Evolutionary conservation across 1,284 basidiomycete genomes (phyloP), one percentile per base, ranked within the genome.

Genomic region (Phellopilus nigrolimitatus): DNA sequence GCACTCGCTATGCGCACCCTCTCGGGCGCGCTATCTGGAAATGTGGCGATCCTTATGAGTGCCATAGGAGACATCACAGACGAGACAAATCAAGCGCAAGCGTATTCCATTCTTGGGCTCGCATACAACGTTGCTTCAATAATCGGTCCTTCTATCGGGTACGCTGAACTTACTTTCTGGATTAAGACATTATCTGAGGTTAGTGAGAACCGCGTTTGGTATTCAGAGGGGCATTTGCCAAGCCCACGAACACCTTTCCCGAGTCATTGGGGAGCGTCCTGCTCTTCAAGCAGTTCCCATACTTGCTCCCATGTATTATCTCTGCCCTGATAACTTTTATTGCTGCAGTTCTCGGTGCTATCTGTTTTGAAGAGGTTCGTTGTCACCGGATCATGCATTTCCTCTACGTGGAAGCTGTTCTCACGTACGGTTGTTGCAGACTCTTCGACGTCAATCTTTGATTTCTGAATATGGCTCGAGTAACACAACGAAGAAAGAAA

Each of bases 11-110:
- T 47, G n/a, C 57, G 58, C 15, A 60, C 56, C 22, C 44, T 66
- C 0, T 56, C 58, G 21, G 62, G 62, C 15, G 60, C 56, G 17
- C 54, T 64, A 13, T 60, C 60, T 33, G 62, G 61, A 12, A 62
- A 62, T 36, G 49, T 55, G 21, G 61, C 55, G 12, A 48, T 62
- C 17, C 47, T 59, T 22, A 50, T 61, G 47, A 51, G 49, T 30
- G 48, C 54, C 37, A 31, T 58, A 9, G 51, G 48, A 21, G 60
- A 60, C 36, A 59, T 63, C 37, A 60, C 61, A 15, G 60, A 62
- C 47, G 57, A 57, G 19, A 60, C 55, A 59, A 63, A 65, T 42
- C 41, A 57, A 36, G 63, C 61, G 3, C 42, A 53, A 25, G 64
- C 57, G 12, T 62, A 60, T 54, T 49, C 61, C n/a, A 44, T 60